phyloP scores from a whole-genome alignment of 768 basidiomycete genomes.

The Rossbeevera mucosa region DNA sequence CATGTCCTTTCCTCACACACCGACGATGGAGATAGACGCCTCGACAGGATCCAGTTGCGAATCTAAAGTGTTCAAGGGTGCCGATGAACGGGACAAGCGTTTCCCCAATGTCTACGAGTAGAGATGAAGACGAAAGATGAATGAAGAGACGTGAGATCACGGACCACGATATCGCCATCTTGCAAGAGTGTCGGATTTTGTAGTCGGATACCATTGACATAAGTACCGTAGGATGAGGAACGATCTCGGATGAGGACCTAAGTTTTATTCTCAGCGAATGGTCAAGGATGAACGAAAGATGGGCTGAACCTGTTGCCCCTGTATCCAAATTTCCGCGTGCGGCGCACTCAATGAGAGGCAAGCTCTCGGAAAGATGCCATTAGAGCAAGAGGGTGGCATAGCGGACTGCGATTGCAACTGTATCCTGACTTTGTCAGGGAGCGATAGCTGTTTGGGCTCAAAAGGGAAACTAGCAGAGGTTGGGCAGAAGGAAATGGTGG shows the following conservation, averaged over 20 bases:
- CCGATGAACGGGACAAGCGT: constrained; percentile 34
- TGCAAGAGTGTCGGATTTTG: constrained; percentile 35
- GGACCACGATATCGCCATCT: constrained; percentile 42
- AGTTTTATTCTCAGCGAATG: constrained; percentile 6
- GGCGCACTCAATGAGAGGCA: constrained; percentile 38
- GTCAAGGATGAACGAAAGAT: constrained; percentile 1
- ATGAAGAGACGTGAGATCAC: constrained; percentile 10
- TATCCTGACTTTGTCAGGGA: constrained; percentile 28
- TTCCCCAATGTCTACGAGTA: constrained; percentile 38
- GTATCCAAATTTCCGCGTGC: constrained; percentile 47
- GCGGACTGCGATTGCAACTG: constrained; percentile 33
- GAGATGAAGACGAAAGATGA: constrained; percentile 4
- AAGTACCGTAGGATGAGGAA: constrained; percentile 45
- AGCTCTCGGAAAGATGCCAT: constrained; percentile 41
- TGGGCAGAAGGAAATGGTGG: constrained; percentile 34
- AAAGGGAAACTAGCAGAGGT: constrained; percentile 36
- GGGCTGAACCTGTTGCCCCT: constrained; percentile 36
- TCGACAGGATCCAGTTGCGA: constrained; percentile 45
- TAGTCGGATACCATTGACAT: constrained; percentile 42
- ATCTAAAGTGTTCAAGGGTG: constrained; percentile 38
- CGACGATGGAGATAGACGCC: constrained; percentile 36
- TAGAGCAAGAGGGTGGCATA: constrained; percentile 24
- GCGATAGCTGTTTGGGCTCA: constrained; percentile 33
- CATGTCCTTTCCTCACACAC: constrained; percentile 19
- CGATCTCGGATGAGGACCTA: constrained; percentile 47